A percentile compares a stretch with the other conserved stretches of the same genome.
phyloP scores from a whole-genome alignment of 768 basidiomycete genomes.

The Lactarius deliciosus region DNA sequence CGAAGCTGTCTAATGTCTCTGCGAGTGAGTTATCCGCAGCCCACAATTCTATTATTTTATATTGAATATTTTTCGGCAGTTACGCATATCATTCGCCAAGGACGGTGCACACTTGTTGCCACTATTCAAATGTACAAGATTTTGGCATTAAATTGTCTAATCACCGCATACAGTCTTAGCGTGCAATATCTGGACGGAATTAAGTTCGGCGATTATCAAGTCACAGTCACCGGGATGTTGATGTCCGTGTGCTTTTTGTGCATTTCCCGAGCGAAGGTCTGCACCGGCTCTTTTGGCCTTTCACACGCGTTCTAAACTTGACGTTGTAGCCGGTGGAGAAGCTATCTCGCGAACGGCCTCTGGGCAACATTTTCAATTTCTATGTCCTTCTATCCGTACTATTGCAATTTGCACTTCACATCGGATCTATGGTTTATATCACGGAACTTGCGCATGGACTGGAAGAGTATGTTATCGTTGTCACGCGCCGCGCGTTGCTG shows the following conservation, averaged over 20 bases:
- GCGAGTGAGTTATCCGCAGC: slow-evolving; percentile 64
- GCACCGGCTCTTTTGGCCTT: slow-evolving; percentile 30
- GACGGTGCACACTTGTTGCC: slow-evolving; percentile 96
- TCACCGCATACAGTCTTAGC: slow-evolving; percentile 97
- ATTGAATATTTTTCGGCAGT: slow-evolving; percentile 46
- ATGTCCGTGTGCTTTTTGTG: slow-evolving; percentile 99
- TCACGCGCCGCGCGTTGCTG: not conserved
- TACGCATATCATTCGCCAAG: slow-evolving; percentile 96
- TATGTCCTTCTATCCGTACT: slow-evolving; percentile 93
- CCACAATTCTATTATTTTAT: slow-evolving; percentile 1
- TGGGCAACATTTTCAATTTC: slow-evolving; percentile 95
- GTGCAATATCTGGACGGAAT: slow-evolving; percentile 98
- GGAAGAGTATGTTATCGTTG: slow-evolving; percentile 63
- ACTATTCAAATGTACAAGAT: slow-evolving; percentile 99
- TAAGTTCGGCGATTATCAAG: slow-evolving; percentile 99
- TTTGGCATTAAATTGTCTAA: slow-evolving; percentile 93
- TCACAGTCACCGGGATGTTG: slow-evolving; percentile 93
- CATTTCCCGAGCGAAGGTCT: slow-evolving; percentile 93
- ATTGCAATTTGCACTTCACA: slow-evolving; percentile 92
- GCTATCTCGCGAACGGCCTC: slow-evolving; percentile 87
- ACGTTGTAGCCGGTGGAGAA: slow-evolving; percentile 85
- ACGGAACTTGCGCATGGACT: slow-evolving; percentile 76
- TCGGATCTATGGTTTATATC: slow-evolving; percentile 87
- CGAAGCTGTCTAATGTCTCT: slow-evolving; percentile 94
- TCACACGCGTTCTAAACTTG: slow-evolving; percentile 6